Conservation (phyloP, 1,284 basidiomycete species). For the Fomes fomentarius region DNA sequence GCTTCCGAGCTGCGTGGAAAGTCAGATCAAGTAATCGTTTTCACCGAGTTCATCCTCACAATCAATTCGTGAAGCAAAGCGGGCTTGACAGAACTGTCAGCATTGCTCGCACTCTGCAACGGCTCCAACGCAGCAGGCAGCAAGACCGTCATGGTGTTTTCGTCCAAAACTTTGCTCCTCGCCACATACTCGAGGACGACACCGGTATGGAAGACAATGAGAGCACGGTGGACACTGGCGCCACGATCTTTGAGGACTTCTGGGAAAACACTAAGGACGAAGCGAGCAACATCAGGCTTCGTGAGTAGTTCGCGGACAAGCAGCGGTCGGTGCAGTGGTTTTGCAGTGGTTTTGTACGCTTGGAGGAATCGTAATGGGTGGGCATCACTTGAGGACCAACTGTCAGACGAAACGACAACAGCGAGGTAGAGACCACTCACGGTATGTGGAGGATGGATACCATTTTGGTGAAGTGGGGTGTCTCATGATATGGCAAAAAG, state of each 20-base stretch:
- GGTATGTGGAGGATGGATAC: conserved; percentile 83
- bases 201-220: conserved; percentile 87
- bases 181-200: conserved; percentile 82
- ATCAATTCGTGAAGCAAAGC: conserved; percentile 50
- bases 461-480: conserved; percentile 94
- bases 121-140: conserved; percentile 65
- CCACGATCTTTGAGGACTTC: conserved; percentile 51
- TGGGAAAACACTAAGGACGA: conserved; percentile 68
- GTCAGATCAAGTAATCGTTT: neutral
- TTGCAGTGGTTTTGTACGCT: conserved; percentile 76
- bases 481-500: conserved; percentile 95
- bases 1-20: conserved; percentile 60
- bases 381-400: conserved; percentile 37
- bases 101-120: conserved; percentile 41
- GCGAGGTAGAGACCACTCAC: conserved; percentile 42
- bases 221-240: conserved; percentile 63
- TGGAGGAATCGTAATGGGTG: conserved; percentile 70
- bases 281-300: conserved; percentile 75
- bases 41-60: conserved; percentile 41
- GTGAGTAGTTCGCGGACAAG: conserved; percentile 75
- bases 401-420: neutral
- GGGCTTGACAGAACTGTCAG: conserved; percentile 21
- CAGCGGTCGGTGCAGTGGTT: conserved; percentile 67
- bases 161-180: conserved; percentile 55
- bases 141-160: conserved; percentile 63